Evolutionary conservation across 2,329 filamentous ascomycete genomes (phyloP), one percentile per base, ranked within the genome.

Genomic region (Stemphylium lycopersici): DNA sequence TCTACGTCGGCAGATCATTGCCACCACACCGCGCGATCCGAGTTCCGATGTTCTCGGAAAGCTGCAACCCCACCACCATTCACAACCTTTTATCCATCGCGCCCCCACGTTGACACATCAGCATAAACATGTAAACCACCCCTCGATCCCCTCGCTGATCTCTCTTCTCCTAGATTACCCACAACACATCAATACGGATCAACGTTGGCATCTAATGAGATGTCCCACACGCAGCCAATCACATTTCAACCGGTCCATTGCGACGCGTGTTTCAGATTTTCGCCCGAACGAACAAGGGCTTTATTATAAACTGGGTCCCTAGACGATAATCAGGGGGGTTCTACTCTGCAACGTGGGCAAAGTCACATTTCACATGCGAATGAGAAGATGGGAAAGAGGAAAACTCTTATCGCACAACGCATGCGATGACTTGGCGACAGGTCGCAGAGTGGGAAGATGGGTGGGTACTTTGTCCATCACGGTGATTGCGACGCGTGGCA

Each of bases 191-290:
- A 34, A 24, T 24, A n/a, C 20, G 32, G 31, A 36, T 29, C 26
- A 10, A 29, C 26, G 5, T 29, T 29, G 26, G 26, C 26, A 29
- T 29, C 26, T 29, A 6, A 11, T 29, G 8, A 20, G 6, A 16
- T 16, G 15, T 29, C 20, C 4, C 40, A 8, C 6, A 12, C 3
- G 4, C 31, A 36, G n/a, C 42, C 42, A 45, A 45, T 45, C 42
- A 26, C 20, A 12, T n/a, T 20, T 10, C 20, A 16, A 20, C 32
- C 6, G 8, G 13, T 16, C 6, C 20, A 20, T 45, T 32, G 42
- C 42, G 32, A 34, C 20, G 42, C 42, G 24, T 18, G 42, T 45
- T 45, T 45, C 42, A 45, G 42, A 12, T 13, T 45, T 36, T 20
- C 22, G 42, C 42, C 36, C 42, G 42, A 32, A n/a, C 13, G n/a